Percentiles rank a stretch among this genome's conserved stretches.
These are phyloP conservation scores for Hypsizygus marmoreus DNA, from an alignment of 768 basidiomycete species.

Conservation along the genomic window DNA sequence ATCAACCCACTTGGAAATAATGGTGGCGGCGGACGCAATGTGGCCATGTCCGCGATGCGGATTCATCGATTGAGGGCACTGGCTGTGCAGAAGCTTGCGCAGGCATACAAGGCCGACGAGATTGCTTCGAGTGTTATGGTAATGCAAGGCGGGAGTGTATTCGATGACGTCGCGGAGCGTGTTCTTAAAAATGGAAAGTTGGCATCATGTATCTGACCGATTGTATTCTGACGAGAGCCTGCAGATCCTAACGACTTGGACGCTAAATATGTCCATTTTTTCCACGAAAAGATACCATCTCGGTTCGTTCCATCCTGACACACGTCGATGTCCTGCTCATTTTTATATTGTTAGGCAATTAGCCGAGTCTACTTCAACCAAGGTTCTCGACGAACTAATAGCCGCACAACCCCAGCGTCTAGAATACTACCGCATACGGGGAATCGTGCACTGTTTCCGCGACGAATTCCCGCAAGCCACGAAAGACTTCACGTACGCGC, in stretches of 20 bases:
- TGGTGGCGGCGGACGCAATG: conserved; percentile 62
- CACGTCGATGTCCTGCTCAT: conserved; percentile 12
- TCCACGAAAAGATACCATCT: conserved; percentile 94
- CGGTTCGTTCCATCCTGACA: conserved; percentile 45
- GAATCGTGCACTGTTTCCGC: conserved; percentile 86
- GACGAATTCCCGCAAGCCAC: conserved; percentile 77
- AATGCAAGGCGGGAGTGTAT: conserved; percentile 92
- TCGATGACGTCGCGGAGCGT: conserved; percentile 89
- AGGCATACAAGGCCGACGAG: conserved; percentile 85
- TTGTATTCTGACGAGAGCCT: neutral
- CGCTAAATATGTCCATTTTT: conserved; percentile 89
- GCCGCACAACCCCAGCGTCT: conserved; percentile 70
- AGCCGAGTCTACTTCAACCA: conserved; percentile 79
- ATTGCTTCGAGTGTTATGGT: conserved; percentile 93
- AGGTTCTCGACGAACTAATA: conserved; percentile 80
- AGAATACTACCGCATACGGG: conserved; percentile 87
- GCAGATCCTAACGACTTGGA: conserved; percentile 76
- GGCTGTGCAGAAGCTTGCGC: conserved; percentile 84
- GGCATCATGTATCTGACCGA: neutral
- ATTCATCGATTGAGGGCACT: conserved; percentile 78
- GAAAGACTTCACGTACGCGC: conserved; percentile 79
- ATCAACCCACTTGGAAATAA: conserved; percentile 57
- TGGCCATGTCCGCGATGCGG: conserved; percentile 83
- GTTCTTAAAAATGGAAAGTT: conserved; percentile 65
- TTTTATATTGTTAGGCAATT: conserved; percentile 59